Percentiles rank a stretch among this genome's conserved stretches.
Conservation (phyloP, 2,329 filamentous ascomycete genomes). For the Ophiostoma montium region DNA sequence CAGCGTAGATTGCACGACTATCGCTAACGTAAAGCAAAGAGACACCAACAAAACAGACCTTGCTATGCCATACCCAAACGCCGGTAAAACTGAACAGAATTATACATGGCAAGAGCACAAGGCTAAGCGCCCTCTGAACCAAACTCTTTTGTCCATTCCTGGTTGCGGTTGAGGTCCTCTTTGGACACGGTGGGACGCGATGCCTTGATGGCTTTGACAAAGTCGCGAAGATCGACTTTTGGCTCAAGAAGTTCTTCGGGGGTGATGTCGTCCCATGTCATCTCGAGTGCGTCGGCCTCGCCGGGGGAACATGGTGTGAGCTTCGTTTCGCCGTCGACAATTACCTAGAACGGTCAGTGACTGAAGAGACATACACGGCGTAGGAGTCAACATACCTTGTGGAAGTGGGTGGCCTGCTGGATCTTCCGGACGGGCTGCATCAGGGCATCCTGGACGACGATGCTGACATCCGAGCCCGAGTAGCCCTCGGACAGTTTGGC, state of each 20-base stretch:
- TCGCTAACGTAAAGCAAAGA: background rate
- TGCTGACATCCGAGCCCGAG: constrained; percentile 89
- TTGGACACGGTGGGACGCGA: constrained; percentile 80
- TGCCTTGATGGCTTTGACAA: constrained; percentile 78
- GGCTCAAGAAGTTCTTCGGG: constrained; percentile 78
- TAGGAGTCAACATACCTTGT: constrained; percentile 33
- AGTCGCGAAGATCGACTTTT: constrained; percentile 76
- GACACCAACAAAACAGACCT: background rate
- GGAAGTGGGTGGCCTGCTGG: constrained; percentile 94
- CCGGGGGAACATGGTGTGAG: constrained; percentile 90
- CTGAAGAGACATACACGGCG: no score
- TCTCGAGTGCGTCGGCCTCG: constrained; percentile 71
- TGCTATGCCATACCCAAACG: constrained; percentile 2
- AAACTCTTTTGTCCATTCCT: constrained; percentile 93
- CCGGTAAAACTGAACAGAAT: background rate
- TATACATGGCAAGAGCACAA: background rate
- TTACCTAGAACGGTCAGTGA: constrained; percentile 27
- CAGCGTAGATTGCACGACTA: constrained; percentile 1
- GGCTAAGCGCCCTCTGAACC: constrained; percentile 64
- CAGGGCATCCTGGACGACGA: constrained; percentile 86
- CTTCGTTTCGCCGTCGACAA: constrained; percentile 50
- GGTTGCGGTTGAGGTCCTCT: constrained; percentile 70
- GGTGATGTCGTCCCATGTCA: constrained; percentile 83
- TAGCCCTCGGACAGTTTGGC: constrained; percentile 82
- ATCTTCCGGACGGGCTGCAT: constrained; percentile 98